Evolutionary conservation across 352 stramenopile species (phyloP), one percentile per base, ranked within the genome.

Genomic region (Bremia lactucae): DNA sequence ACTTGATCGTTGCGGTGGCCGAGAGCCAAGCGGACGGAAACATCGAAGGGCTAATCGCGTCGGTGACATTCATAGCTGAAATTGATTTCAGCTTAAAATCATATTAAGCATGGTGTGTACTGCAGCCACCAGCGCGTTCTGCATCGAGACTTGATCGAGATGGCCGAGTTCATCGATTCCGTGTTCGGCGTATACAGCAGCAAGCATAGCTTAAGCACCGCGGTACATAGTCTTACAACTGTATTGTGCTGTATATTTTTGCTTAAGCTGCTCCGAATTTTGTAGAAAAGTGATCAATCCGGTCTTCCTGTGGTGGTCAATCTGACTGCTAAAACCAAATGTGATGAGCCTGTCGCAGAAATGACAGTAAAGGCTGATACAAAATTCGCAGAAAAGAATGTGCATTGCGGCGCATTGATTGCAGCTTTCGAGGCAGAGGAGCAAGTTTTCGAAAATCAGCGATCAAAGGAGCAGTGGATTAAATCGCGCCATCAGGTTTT

Each of bases 111-210:
- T 40, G 43, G 38, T 42, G n/a, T 42, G 31, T 46, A 13, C 0
- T 38, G 31, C 31, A 87, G 71, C 1, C 85, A 87, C 43, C 76
- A 89, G 52, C 69, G 65, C 4, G 64, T 87, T 29, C 42, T 89
- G 31, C 76, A 89, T 36, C 68, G 67, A 19, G 74, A 87, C 33
- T 43, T 89, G 22, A 69, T 89, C 54, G 76, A 89, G 31, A 89
- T 89, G 76, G 71, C 76, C 20, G 64, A 79, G 36, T 89, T 87
- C 41, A 70, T 87, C 35, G 76, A 89, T 57, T 63, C 73, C 28
- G 63, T 74, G 41, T 89, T 82, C 48, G 72, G 76, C 16, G 73
- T 89, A 29, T 89, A 87, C 59, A 66, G 68, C 35, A 74, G 64
- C 24, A 13, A 11, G 8, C 13, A 7, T 18, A 46, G 10, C 8